Evolutionary conservation across 1,139 yeast species (phyloP).

Genomic region (Pichia sp.): DNA sequence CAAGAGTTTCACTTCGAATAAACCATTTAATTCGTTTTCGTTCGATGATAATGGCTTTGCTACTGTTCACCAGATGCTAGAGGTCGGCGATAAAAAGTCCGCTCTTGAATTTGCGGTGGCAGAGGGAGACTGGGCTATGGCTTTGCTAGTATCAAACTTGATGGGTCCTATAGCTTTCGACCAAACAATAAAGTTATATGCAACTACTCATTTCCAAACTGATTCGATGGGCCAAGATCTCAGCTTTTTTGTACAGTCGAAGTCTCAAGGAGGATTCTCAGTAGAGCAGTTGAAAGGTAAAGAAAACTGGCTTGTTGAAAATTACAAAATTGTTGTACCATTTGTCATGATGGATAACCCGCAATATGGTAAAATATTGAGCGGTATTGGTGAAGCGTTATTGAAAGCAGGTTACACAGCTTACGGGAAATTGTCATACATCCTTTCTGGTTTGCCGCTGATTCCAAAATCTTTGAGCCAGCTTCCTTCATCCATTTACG

Average conservation of each 20-base stretch:
- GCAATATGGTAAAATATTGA: conserved; percentile 42
- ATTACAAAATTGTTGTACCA: conserved; percentile 28
- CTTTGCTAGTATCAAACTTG: conserved; percentile 65
- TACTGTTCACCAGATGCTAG: conserved; percentile 38
- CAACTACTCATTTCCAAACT: conserved; percentile 38
- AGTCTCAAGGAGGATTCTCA: conserved; percentile 18
- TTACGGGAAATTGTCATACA: conserved; percentile 23
- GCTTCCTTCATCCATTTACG: conserved; percentile 35
- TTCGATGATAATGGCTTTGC: conserved; percentile 21
- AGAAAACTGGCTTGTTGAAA: conserved; percentile 29
- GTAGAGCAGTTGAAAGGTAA: conserved; percentile 23
- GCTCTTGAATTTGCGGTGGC: conserved; percentile 64
- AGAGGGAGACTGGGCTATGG: conserved; percentile 72
- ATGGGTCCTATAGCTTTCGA: conserved; percentile 61
- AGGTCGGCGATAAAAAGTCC: conserved; percentile 58
- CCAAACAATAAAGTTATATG: conserved; percentile 49
- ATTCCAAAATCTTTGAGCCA: conserved; percentile 27
- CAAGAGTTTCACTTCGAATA: conserved; percentile 13
- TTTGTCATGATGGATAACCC: conserved; percentile 27
- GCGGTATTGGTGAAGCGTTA: conserved; percentile 52
- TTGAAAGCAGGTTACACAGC: conserved; percentile 34
- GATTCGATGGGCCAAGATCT: conserved; percentile 28
- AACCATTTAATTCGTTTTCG: conserved; percentile 24
- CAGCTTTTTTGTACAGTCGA: conserved; percentile 28
- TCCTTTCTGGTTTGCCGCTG: conserved; percentile 31